These are phyloP conservation scores for Pouteria glomerata DNA, from an alignment of 148 eudicot species.

Conservation along the genomic window DNA sequence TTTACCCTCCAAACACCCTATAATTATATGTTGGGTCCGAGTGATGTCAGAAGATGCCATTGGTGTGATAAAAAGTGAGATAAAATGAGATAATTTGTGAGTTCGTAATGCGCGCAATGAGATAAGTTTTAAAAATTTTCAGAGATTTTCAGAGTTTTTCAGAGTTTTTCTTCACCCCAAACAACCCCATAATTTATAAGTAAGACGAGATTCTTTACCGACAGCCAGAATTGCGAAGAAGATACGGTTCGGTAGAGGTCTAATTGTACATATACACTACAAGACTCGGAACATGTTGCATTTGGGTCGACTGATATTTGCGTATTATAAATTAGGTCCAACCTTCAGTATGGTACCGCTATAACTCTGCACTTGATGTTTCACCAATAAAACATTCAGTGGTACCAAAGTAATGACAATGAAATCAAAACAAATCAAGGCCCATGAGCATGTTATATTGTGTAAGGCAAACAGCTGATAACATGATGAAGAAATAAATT, in stretches of 20 bases:
- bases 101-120: too few species aligned
- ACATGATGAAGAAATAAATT: background rate
- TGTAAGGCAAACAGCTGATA: background rate
- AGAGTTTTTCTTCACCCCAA: too few species aligned
- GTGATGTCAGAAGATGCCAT: too few species aligned
- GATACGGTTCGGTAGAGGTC: background rate
- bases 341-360: background rate
- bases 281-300: too few species aligned
- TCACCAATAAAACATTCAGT: background rate
- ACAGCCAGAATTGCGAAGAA: constrained; percentile 4
- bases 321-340: background rate
- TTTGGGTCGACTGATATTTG: background rate
- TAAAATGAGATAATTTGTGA: too few species aligned
- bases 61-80: too few species aligned
- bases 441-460: background rate
- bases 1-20: too few species aligned
- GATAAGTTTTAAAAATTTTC: too few species aligned
- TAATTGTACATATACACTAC: background rate
- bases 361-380: background rate
- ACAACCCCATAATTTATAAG: too few species aligned
- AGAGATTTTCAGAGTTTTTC: too few species aligned
- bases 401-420: background rate
- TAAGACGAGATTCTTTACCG: constrained; percentile 1
- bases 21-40: too few species aligned
- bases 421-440: background rate